Conservation (phyloP, 305 asterid species). For the Fraxinus angustifolia region DNA sequence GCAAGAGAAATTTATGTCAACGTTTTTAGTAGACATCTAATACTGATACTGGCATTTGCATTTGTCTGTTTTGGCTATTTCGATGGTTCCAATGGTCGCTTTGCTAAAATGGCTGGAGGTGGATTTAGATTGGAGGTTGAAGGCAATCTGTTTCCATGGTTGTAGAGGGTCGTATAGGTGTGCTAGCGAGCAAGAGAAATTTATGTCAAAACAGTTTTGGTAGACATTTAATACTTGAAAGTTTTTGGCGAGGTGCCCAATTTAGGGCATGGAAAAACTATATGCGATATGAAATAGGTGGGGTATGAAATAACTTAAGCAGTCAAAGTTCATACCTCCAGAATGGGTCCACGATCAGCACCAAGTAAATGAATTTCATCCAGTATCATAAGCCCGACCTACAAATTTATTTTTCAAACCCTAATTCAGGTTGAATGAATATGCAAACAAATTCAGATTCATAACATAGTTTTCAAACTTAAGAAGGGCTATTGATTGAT, state of each 20-base stretch:
- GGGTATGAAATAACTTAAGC: conserved; percentile 9
- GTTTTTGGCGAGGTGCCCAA: background rate
- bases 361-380: conserved; percentile 99
- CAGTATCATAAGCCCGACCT: conserved; percentile 97
- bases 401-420: conserved; percentile 15
- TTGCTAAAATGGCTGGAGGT: background rate
- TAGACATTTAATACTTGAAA: background rate
- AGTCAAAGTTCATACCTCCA: conserved; percentile 60
- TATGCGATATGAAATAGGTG: background rate
- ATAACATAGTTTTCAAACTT: conserved; percentile 4
- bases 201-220: background rate
- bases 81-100: background rate
- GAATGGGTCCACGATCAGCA: conserved; percentile 99
- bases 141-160: background rate
- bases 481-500: background rate
- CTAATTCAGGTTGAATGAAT: conserved; percentile 7
- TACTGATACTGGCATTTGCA: background rate
- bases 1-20: background rate
- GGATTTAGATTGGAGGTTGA: background rate
- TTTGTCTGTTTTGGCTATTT: background rate
- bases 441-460: conserved; percentile 9
- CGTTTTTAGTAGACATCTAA: background rate
- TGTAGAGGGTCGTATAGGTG: background rate
- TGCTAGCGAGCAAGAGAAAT: background rate
- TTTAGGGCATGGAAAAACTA: background rate